A percentile compares a stretch with the other conserved stretches of the same genome.
phyloP scores from a whole-genome alignment of 148 eudicot genomes.

The Fagopyrum homotropicum region DNA sequence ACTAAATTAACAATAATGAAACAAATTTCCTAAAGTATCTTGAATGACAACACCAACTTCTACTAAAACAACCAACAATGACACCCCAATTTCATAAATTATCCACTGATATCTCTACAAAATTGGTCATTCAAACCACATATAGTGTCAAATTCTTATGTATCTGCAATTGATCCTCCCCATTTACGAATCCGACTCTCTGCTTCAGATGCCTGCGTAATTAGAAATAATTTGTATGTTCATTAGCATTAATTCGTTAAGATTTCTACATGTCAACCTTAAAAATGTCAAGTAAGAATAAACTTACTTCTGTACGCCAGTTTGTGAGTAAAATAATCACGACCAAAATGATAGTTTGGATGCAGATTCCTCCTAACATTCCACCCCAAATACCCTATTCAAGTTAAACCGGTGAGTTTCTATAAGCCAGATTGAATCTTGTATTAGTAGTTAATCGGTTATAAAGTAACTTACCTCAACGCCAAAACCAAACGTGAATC shows the following conservation, averaged over 20 bases:
- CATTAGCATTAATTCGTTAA: background rate
- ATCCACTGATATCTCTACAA: too few relatives aligned
- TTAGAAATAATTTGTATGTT: background rate
- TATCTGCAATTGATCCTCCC: conserved; percentile 53
- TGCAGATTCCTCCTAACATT: conserved; percentile 60
- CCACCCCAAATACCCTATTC: conserved; percentile 81
- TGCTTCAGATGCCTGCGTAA: conserved; percentile 56
- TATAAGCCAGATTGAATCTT: too few relatives aligned
- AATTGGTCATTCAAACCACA: too few relatives aligned
- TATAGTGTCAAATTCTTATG: conserved; percentile 7
- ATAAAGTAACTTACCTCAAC: conserved; percentile 29
- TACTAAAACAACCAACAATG: too few relatives aligned
- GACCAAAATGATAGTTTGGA: conserved; percentile 60
- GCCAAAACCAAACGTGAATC: conserved; percentile 22
- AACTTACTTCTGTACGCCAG: conserved; percentile 62
- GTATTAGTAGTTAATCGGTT: too few relatives aligned
- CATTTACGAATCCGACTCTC: conserved; percentile 53
- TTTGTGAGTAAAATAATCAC: conserved; percentile 40
- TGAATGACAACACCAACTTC: too few relatives aligned
- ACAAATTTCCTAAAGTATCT: too few relatives aligned
- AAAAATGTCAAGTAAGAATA: background rate
- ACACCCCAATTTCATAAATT: too few relatives aligned
- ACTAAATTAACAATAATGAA: too few relatives aligned
- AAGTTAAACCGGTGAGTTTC: too few relatives aligned
- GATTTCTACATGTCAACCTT: background rate